A percentile compares a stretch with the other conserved stretches of the same genome.
Evolutionary conservation across 2,329 filamentous ascomycete genomes (phyloP).

Genomic region (Hypoxylon sp.): DNA sequence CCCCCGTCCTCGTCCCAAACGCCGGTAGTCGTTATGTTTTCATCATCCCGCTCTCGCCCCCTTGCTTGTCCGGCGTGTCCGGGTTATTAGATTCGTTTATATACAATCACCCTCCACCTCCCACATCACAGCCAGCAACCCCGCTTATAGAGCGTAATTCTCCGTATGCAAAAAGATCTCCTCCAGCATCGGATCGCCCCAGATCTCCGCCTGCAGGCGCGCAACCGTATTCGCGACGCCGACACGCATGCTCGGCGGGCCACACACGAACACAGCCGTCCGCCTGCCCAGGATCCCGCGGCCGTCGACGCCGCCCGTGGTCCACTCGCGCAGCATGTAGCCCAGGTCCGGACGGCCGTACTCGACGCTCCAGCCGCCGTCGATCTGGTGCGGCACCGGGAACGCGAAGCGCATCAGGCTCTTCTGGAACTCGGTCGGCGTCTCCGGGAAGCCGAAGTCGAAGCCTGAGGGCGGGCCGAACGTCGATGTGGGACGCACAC

Average conservation of each 20-base stretch:
- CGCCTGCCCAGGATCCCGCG: conserved; percentile 81
- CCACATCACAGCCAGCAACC: background rate
- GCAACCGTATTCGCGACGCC: conserved; percentile 91
- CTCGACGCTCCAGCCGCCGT: conserved; percentile 90
- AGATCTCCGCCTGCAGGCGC: conserved; percentile 84
- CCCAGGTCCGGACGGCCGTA: conserved; percentile 92
- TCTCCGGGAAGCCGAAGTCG: conserved; percentile 85
- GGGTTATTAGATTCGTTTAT: conserved; percentile 26
- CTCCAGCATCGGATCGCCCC: conserved; percentile 82
- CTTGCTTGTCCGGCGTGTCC: conserved; percentile 4
- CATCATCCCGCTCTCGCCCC: conserved; percentile 1
- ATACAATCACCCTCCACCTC: conserved; percentile 24
- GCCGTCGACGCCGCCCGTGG: conserved; percentile 76
- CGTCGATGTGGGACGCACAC: conserved; percentile 66
- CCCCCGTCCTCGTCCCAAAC: conserved; percentile 29
- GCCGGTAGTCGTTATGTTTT: conserved; percentile 29
- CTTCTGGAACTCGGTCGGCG: conserved; percentile 90
- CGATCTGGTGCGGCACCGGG: conserved; percentile 75
- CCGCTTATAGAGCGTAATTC: conserved; percentile 85
- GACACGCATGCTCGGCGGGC: conserved; percentile 87
- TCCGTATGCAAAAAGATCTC: conserved; percentile 96
- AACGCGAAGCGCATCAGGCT: conserved; percentile 93
- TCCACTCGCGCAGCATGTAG: conserved; percentile 87
- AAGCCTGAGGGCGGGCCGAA: conserved; percentile 75
- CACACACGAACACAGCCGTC: conserved; percentile 93